Base-by-base conservation (phyloP, 2,329 filamentous ascomycete species). In the Stachybotrys echinatus region DNA sequence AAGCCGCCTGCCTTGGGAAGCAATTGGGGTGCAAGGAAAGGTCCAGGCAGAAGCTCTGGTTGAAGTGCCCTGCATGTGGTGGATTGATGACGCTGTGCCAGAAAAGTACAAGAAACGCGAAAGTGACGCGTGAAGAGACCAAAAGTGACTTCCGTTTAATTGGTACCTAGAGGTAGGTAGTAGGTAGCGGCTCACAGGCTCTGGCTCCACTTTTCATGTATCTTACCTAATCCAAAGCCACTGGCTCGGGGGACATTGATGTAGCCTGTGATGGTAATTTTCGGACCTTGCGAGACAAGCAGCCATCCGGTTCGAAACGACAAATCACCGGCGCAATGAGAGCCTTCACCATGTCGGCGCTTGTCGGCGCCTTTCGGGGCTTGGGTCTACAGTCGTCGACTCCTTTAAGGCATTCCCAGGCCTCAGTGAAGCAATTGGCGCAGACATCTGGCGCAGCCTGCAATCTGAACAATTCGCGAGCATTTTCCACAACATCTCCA, bases 401-500 rank as follows among this genome's bases (percentile, higher is more conserved):
- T 8, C 62, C 70, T 34, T 57, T 70, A 52, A 73, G 68, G 51
- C 70, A 72, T 55, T 59, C 65, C 49, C 67, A 58, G 38, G 65
- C 55, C 55, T 67, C 62, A 47, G 52, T 63, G 7, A 57, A 62
- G 55, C 61, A 57, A 51, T 63, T 63, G 52, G 54, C 58, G 45
- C 57, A 56, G 49, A 48, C 56, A 52, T 51, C 66, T 52, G 55
- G 61, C 63, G 57, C 63, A 45, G 58, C 63, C 52, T 60, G 55
- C 59, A 62, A 65, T 60, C 63, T 73, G 54, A 68, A 74, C 61
- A 70, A 77, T 74, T 68, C 67, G 58, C 81, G 87, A 65, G 72
- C 80, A 54, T 95, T 96, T 72, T 89, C 89, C 38, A 87, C 85
- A 27, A 88, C 88, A 17, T 53, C 77, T 62, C 55, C 73, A 56